Evolutionary conservation across 2,329 filamentous ascomycete species (phyloP).

Genomic region (Penicillium sp.): DNA sequence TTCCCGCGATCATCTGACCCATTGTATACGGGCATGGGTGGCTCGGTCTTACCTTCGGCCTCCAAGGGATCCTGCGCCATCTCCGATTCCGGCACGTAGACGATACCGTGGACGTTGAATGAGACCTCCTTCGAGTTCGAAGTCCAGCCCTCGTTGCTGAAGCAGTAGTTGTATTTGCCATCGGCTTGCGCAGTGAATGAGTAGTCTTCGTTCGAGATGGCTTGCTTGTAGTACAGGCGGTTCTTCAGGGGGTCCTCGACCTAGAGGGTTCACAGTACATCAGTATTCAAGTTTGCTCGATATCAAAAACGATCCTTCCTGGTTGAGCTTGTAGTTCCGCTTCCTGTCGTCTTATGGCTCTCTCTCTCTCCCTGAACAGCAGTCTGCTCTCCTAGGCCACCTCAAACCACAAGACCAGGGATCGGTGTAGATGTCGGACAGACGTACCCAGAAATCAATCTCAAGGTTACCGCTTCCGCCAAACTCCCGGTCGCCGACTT

Average conservation of each 20-base stretch:
- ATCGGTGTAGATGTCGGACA: conserved; percentile 1
- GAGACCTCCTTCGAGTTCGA: conserved; percentile 96
- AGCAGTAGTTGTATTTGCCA: conserved; percentile 94
- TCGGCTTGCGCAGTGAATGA: conserved; percentile 82
- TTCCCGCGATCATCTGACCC: not conserved
- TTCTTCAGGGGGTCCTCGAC: conserved; percentile 75
- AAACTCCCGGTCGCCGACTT: conserved; percentile 91
- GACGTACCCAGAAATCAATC: conserved; percentile 92
- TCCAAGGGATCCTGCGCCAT: conserved; percentile 84
- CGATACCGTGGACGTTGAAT: conserved; percentile 98
- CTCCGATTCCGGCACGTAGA: conserved; percentile 91
- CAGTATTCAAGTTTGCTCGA: not conserved
- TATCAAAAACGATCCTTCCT: not conserved
- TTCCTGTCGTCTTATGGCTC: not conserved
- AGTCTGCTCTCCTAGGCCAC: conserved; percentile 1
- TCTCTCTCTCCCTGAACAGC: not conserved
- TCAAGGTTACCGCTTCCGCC: conserved; percentile 91
- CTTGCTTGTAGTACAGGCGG: conserved; percentile 77
- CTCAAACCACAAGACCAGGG: not conserved
- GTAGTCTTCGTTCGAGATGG: conserved; percentile 86
- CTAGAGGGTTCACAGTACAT: conserved; percentile 39
- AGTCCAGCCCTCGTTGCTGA: conserved; percentile 98
- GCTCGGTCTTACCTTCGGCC: conserved; percentile 68
- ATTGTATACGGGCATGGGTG: not conserved
- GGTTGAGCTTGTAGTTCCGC: not conserved